Evolutionary conservation across 169 alveolate genomes (phyloP).

Genomic region (Cryptosporidium bovis): DNA sequence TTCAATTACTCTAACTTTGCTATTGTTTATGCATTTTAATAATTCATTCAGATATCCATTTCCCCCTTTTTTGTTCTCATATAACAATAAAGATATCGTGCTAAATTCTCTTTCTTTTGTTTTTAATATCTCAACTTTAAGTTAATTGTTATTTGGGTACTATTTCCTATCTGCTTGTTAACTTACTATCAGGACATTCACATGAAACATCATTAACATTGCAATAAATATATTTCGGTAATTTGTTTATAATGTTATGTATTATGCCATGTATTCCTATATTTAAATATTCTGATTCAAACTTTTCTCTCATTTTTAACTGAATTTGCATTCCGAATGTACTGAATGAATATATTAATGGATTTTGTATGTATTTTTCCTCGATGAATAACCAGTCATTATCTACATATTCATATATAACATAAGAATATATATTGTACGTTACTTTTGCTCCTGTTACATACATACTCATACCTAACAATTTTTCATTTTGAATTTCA

Average conservation of each 20-base stretch:
- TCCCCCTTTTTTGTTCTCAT: constrained; percentile 60
- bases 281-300: constrained; percentile 21
- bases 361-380: constrained; percentile 43
- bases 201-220: constrained; percentile 41
- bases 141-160: neutral
- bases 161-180: neutral
- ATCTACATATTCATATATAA: constrained; percentile 22
- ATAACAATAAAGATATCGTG: constrained; percentile 8
- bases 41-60: constrained; percentile 53
- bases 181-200: constrained; percentile 75
- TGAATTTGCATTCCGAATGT: constrained; percentile 67
- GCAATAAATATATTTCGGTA: constrained; percentile 35
- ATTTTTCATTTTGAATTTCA: neutral
- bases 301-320: constrained; percentile 1
- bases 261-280: constrained; percentile 56
- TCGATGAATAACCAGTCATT: constrained; percentile 54
- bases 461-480: constrained; percentile 8
- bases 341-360: constrained; percentile 49
- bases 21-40: neutral
- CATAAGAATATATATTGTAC: constrained; percentile 20
- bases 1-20: constrained; percentile 2
- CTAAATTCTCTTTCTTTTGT: constrained; percentile 21
- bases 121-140: constrained; percentile 24
- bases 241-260: constrained; percentile 37
- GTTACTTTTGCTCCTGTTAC: constrained; percentile 61